These are phyloP conservation scores for Ogataea methanolica DNA, from an alignment of 805 yeast genomes.

Conservation along the genomic window DNA sequence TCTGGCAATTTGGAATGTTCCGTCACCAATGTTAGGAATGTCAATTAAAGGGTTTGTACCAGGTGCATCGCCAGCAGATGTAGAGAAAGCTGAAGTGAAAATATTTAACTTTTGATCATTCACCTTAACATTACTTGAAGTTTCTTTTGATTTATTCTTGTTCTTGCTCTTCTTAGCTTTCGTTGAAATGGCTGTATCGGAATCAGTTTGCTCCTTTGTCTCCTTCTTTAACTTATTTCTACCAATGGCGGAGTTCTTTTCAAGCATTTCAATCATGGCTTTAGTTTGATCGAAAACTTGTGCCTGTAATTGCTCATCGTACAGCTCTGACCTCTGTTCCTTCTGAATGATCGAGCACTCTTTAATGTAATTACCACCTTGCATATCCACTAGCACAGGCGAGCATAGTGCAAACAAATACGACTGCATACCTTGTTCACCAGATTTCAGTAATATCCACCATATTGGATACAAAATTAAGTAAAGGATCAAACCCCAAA, in stretches of 20 bases:
- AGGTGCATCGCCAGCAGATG: conserved; percentile 2
- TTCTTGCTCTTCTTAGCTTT: neutral
- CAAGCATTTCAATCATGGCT: conserved; percentile 51
- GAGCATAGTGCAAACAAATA: conserved; percentile 62
- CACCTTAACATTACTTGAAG: no score
- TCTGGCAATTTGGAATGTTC: no score
- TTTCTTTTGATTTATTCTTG: conserved; percentile 1
- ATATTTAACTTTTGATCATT: conserved; percentile 13
- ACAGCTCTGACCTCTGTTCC: conserved; percentile 56
- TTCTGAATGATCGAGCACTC: conserved; percentile 60
- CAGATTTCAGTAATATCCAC: conserved; percentile 76
- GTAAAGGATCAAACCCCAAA: conserved; percentile 57
- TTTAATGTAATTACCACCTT: conserved; percentile 67
- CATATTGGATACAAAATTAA: conserved; percentile 72
- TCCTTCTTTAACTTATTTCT: conserved; percentile 38
- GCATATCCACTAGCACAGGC: conserved; percentile 59
- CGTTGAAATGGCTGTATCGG: neutral
- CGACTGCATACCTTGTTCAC: conserved; percentile 77
- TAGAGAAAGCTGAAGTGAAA: conserved; percentile 21
- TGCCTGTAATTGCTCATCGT: conserved; percentile 56
- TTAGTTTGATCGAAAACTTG: conserved; percentile 58
- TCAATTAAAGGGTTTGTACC: neutral
- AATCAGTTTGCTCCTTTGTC: neutral
- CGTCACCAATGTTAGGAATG: conserved; percentile 4
- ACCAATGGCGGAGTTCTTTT: conserved; percentile 66